A percentile compares a stretch with the other conserved stretches of the same genome.
Conservation (phyloP, 352 stramenopile genomes). For the Achlya hypogyna region DNA sequence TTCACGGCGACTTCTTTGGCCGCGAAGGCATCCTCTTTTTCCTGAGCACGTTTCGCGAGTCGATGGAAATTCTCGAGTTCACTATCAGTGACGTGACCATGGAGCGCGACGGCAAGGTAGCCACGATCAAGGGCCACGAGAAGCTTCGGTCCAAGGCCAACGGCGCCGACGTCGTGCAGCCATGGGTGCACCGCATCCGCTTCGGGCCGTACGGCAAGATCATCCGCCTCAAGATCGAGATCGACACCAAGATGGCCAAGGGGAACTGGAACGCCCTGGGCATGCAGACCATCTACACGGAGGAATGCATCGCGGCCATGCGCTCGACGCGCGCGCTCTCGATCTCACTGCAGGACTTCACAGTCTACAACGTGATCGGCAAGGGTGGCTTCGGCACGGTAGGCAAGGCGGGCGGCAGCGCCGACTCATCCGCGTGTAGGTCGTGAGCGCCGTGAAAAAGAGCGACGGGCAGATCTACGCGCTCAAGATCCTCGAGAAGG, state of each 20-base stretch:
- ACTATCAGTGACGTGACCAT: slow-evolving; percentile 53
- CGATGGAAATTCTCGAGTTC: slow-evolving; percentile 75
- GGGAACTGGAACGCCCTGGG: slow-evolving; percentile 75
- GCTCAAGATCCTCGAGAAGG: slow-evolving; percentile 87
- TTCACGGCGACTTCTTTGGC: slow-evolving; percentile 77
- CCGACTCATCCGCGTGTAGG: slow-evolving; percentile 20
- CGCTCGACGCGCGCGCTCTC: slow-evolving; percentile 74
- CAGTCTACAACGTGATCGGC: slow-evolving; percentile 85
- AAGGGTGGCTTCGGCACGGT: slow-evolving; percentile 81
- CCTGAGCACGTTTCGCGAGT: slow-evolving; percentile 55
- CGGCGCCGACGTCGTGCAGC: slow-evolving; percentile 54
- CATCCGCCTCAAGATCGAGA: slow-evolving; percentile 64
- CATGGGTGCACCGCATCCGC: slow-evolving; percentile 63
- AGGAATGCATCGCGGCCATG: slow-evolving; percentile 66
- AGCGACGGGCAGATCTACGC: slow-evolving; percentile 85
- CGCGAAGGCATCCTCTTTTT: slow-evolving; percentile 77
- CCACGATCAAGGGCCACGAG: slow-evolving; percentile 69
- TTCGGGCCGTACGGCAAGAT: slow-evolving; percentile 77
- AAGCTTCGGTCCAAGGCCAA: slow-evolving; percentile 78
- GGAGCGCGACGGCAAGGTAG: slow-evolving; percentile 52
- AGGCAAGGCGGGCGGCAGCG: background rate
- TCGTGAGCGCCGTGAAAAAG: slow-evolving; percentile 87
- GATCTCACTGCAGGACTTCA: slow-evolving; percentile 86
- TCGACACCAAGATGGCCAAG: slow-evolving; percentile 59
- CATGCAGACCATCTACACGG: slow-evolving; percentile 69